Evolutionary conservation across 805 yeast species (phyloP), one percentile per base, ranked within the genome.

Genomic region (Phaffomyces opuntiae): DNA sequence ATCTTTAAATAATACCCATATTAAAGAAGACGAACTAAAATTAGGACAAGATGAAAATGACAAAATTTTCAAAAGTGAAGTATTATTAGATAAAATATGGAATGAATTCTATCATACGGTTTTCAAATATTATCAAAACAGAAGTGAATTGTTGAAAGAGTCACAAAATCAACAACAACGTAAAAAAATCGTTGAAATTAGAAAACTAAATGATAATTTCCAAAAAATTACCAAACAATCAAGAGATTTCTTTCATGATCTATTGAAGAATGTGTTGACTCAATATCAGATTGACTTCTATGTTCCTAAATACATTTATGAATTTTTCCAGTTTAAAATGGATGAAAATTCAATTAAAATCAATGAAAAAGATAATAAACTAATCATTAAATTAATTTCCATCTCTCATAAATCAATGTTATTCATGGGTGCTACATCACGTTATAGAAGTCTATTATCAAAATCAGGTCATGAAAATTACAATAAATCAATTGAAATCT

Each of bases 91-190:
- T 43, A 53, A 60, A 5, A 60, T 79, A 19, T 83, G 89, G 89
- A 58, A 68, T 31, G 77, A 77, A 6, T 70, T 83, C 50, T 83
- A 80, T 52, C 78, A 80, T 53, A 87, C 87, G 2, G 73, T 78
- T 2, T 70, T 82, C 49, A 81, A 79, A 52, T 72, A 72, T 57
- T 81, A 56, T 40, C 49, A 55, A 11, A 41, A 53, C 1, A 52
- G 47, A 31, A 52, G 43, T 34, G 48, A 47, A 9, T 36, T 42
- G 1, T 32, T 57, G 24, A 47, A 47, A 25, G 40, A 42, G 6
- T 54, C 42, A 59, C 39, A 60, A 33, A 46, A 29, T 16, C 33
- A 41, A 48, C 44, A 45, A 31, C 35, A 45, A 31, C 35, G 47
- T 42, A 53, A 54, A 49, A 46, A 46, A 36, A 45, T 72, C 5